Percentiles rank a stretch among this genome's conserved stretches.
phyloP scores from a whole-genome alignment of 257 asterid genomes.

The Jacaranda copaia region DNA sequence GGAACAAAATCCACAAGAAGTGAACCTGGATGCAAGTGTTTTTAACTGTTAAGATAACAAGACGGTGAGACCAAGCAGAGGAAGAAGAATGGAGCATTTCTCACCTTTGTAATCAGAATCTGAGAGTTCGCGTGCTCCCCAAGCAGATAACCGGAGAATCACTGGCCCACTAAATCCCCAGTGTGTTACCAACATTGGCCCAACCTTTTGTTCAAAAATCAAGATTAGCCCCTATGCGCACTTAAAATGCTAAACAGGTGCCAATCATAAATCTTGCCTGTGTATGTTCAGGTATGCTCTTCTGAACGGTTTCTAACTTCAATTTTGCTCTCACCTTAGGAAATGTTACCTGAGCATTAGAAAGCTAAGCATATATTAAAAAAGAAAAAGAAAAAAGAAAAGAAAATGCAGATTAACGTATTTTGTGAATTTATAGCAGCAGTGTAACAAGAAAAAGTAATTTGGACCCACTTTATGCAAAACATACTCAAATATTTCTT shows the following conservation, averaged over 20 bases:
- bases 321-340: constrained; percentile 82
- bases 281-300: constrained; percentile 75
- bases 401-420: too few species aligned
- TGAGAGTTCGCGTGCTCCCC: constrained; percentile 95
- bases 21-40: constrained; percentile 58
- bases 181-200: constrained; percentile 92
- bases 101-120: constrained; percentile 78
- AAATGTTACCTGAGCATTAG: constrained; percentile 65
- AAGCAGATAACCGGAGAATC: constrained; percentile 91
- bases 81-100: constrained; percentile 10
- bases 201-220: constrained; percentile 62
- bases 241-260: constrained; percentile 29
- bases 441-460: too few species aligned
- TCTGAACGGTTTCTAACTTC: constrained; percentile 62
- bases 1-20: constrained; percentile 89
- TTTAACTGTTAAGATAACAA: constrained; percentile 37
- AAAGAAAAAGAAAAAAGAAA: too few species aligned
- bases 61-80: constrained; percentile 17
- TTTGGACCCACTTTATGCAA: too few species aligned
- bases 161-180: constrained; percentile 99
- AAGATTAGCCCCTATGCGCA: constrained; percentile 34
- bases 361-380: neutral
- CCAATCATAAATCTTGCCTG: constrained; percentile 67
- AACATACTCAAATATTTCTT: too few species aligned
- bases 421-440: too few species aligned